These are phyloP conservation scores for Chytridium lagenaria DNA, from an alignment of 371 early-diverging fungal species.

Conservation along the genomic window DNA sequence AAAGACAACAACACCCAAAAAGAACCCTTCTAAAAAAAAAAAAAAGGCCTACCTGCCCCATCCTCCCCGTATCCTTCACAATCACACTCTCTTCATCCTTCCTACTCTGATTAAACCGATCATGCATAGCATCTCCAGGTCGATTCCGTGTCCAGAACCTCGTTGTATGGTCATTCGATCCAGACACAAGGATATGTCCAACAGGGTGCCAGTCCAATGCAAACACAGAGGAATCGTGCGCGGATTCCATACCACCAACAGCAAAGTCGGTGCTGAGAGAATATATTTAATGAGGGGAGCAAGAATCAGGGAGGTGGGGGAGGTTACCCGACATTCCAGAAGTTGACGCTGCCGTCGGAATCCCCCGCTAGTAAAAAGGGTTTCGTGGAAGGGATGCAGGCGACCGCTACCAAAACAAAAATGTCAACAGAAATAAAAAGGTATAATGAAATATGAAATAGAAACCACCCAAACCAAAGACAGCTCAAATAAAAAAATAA, in stretches of 20 bases:
- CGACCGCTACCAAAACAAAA: constrained; percentile 66
- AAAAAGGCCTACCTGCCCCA: constrained; percentile 1
- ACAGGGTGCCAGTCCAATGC: constrained; percentile 99
- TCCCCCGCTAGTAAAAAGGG: constrained; percentile 93
- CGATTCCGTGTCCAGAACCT: constrained; percentile 98
- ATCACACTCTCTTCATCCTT: constrained; percentile 49
- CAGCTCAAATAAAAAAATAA: no score
- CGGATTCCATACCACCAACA: constrained; percentile 81
- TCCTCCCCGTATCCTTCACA: constrained; percentile 38
- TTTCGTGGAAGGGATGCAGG: constrained; percentile 96
- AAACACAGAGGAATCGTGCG: constrained; percentile 98
- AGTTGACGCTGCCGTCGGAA: constrained; percentile 93
- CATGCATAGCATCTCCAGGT: constrained; percentile 79
- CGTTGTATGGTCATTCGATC: constrained; percentile 97
- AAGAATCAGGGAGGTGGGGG: neutral
- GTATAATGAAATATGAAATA: no score
- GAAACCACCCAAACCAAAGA: no score
- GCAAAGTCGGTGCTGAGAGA: constrained; percentile 40
- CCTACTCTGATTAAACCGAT: constrained; percentile 48
- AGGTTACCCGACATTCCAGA: constrained; percentile 86
- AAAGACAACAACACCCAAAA: no score
- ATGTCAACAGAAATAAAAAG: constrained; percentile 19
- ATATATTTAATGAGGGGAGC: constrained; percentile 12
- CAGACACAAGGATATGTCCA: constrained; percentile 97
- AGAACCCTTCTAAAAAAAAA: neutral